phyloP scores from a whole-genome alignment of 164 flowering plant species.

The Sextonia rubra region DNA sequence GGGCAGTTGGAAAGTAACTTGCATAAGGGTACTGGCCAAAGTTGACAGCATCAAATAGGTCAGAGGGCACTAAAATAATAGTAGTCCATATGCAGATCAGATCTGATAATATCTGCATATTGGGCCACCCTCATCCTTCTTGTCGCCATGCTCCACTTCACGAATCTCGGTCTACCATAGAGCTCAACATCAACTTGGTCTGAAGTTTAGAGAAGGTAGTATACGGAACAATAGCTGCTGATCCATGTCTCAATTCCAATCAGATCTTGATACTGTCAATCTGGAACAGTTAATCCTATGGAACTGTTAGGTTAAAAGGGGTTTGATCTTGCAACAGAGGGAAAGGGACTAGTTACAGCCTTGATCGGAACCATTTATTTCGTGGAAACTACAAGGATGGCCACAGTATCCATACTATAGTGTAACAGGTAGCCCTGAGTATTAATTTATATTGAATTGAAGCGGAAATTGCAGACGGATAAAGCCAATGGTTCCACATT shows the following conservation, averaged over 20 bases:
- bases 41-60: slow-evolving; percentile 86
- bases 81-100: slow-evolving; percentile 56
- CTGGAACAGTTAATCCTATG: slow-evolving; percentile 75
- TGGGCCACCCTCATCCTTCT: slow-evolving; percentile 78
- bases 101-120: slow-evolving; percentile 48
- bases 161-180: slow-evolving; percentile 81
- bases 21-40: slow-evolving; percentile 90
- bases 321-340: slow-evolving; percentile 12
- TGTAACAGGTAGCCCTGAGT: no score
- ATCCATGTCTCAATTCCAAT: slow-evolving; percentile 78
- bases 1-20: slow-evolving; percentile 86
- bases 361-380: neutral
- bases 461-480: no score
- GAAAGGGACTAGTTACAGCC: neutral
- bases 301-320: neutral
- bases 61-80: slow-evolving; percentile 84
- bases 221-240: slow-evolving; percentile 55
- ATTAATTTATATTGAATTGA: no score
- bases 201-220: slow-evolving; percentile 49
- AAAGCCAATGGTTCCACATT: no score
- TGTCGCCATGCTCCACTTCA: slow-evolving; percentile 72
- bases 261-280: slow-evolving; percentile 82
- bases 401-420: no score
- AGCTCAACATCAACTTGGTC: slow-evolving; percentile 58
- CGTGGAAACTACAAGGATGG: no score